Evolutionary conservation across 352 stramenopile genomes (phyloP).

Genomic region (Globisporangium canariense): DNA sequence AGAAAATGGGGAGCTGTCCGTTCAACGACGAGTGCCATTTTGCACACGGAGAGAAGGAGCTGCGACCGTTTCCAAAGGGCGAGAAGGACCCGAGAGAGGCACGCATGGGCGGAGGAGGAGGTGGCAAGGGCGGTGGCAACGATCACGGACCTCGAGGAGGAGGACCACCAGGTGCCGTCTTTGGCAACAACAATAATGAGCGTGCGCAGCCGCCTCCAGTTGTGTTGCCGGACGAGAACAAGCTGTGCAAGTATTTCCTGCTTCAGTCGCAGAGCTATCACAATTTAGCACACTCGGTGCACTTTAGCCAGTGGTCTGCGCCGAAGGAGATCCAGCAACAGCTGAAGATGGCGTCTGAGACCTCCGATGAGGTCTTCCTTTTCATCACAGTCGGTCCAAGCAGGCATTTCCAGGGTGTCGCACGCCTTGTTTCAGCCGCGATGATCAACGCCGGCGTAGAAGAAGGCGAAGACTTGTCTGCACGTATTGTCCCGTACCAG

Average conservation of each 20-base stretch:
- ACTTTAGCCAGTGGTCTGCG: slow-evolving; percentile 67
- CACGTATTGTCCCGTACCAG: slow-evolving; percentile 55
- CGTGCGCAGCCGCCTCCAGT: slow-evolving; percentile 18
- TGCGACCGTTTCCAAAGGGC: slow-evolving; percentile 84
- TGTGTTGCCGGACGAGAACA: slow-evolving; percentile 65
- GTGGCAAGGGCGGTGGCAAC: slow-evolving; percentile 5
- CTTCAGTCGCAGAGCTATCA: slow-evolving; percentile 78
- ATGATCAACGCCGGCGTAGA: slow-evolving; percentile 33
- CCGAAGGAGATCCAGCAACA: slow-evolving; percentile 44
- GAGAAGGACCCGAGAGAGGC: slow-evolving; percentile 48
- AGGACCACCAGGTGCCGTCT: slow-evolving; percentile 4
- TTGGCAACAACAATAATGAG: slow-evolving; percentile 1
- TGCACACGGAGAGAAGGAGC: slow-evolving; percentile 93
- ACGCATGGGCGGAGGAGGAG: slow-evolving; percentile 11
- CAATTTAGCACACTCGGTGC: slow-evolving; percentile 79
- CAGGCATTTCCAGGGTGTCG: slow-evolving; percentile 80
- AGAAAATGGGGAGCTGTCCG: slow-evolving; percentile 93
- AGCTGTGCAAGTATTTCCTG: slow-evolving; percentile 81
- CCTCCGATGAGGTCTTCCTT: slow-evolving; percentile 78
- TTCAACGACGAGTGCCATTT: slow-evolving; percentile 97
- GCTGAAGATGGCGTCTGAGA: slow-evolving; percentile 72
- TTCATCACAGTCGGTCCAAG: slow-evolving; percentile 69
- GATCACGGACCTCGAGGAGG: slow-evolving; percentile 14
- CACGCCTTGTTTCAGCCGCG: slow-evolving; percentile 33
- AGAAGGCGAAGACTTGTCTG: slow-evolving; percentile 51